phyloP scores from a whole-genome alignment of 164 flowering plant genomes.

The Stephania yunnanensis region DNA sequence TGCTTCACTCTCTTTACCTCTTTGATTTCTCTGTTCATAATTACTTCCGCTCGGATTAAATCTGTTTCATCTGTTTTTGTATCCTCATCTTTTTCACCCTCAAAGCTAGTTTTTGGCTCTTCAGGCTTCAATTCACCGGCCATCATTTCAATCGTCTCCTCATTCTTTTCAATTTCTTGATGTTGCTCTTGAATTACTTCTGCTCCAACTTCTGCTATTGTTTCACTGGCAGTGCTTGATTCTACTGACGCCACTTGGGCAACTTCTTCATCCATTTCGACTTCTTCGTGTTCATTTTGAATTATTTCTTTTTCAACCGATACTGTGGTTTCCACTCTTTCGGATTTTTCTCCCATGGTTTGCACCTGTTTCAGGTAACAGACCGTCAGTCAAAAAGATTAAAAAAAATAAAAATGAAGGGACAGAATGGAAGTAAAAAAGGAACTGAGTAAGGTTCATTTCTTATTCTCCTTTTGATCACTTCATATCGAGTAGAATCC shows the following conservation, averaged over 20 bases:
- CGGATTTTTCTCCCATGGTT: conserved; percentile 8
- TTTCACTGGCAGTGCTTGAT: too few relatives aligned
- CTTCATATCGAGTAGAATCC: conserved; percentile 10
- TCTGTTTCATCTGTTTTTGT: conserved; percentile 6
- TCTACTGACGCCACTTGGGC: too few relatives aligned
- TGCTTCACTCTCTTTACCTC: background rate
- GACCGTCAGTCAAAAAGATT: background rate
- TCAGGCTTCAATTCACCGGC: conserved; percentile 2
- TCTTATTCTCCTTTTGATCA: conserved; percentile 15
- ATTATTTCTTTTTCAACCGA: background rate
- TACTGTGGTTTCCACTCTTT: conserved; percentile 7
- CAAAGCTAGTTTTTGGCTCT: background rate
- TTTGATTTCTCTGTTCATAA: conserved; percentile 8
- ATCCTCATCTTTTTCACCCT: background rate
- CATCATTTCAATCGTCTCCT: conserved; percentile 6
- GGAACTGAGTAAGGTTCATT: background rate
- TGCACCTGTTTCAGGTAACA: conserved; percentile 15
- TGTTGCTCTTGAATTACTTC: background rate
- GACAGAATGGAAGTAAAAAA: background rate
- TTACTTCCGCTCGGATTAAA: background rate
- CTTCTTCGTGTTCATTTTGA: too few relatives aligned
- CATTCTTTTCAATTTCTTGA: conserved; percentile 7
- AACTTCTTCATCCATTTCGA: too few relatives aligned
- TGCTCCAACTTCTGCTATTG: background rate
- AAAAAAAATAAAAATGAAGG: background rate